A percentile compares a stretch with the other conserved stretches of the same genome.
These are phyloP conservation scores for Emmonsia crescens DNA, from an alignment of 2,329 filamentous ascomycete genomes.

Conservation along the genomic window DNA sequence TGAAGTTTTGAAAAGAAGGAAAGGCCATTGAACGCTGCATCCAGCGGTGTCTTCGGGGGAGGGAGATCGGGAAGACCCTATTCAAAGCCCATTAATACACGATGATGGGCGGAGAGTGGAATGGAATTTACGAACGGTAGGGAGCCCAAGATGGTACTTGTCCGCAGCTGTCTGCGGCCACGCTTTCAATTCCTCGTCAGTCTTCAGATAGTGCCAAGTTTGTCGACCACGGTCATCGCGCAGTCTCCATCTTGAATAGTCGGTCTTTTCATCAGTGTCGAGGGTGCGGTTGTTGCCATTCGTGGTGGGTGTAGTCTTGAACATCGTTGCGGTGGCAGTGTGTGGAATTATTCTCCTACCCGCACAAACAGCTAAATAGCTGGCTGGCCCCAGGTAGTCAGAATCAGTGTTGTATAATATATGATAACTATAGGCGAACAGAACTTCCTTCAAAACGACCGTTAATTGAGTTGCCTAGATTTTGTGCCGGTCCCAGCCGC, in stretches of 20 bases:
- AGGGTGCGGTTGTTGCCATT: conserved; percentile 19
- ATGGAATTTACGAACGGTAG: conserved; percentile 48
- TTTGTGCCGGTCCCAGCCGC: too few relatives aligned
- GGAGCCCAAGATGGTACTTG: conserved; percentile 73
- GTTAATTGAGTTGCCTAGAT: background rate
- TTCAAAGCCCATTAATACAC: background rate
- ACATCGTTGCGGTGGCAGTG: background rate
- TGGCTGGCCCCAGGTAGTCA: background rate
- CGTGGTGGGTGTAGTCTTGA: conserved; percentile 17
- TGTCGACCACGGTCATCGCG: conserved; percentile 73
- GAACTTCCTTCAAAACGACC: background rate
- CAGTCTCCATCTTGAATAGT: conserved; percentile 74
- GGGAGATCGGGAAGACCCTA: conserved; percentile 66
- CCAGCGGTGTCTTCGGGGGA: conserved; percentile 58
- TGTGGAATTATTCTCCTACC: background rate
- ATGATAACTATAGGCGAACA: background rate
- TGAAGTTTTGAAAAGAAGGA: conserved; percentile 85
- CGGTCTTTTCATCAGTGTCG: conserved; percentile 47
- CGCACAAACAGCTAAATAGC: background rate
- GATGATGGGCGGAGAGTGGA: background rate
- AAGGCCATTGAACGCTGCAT: conserved; percentile 72
- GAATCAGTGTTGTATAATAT: background rate
- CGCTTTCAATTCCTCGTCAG: conserved; percentile 56
- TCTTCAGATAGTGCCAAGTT: conserved; percentile 82
- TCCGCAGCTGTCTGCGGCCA: conserved; percentile 89